Evolutionary conservation across 2,329 filamentous ascomycete species (phyloP), one percentile per base, ranked within the genome.

Genomic region (Penicillium psychrosexuale): DNA sequence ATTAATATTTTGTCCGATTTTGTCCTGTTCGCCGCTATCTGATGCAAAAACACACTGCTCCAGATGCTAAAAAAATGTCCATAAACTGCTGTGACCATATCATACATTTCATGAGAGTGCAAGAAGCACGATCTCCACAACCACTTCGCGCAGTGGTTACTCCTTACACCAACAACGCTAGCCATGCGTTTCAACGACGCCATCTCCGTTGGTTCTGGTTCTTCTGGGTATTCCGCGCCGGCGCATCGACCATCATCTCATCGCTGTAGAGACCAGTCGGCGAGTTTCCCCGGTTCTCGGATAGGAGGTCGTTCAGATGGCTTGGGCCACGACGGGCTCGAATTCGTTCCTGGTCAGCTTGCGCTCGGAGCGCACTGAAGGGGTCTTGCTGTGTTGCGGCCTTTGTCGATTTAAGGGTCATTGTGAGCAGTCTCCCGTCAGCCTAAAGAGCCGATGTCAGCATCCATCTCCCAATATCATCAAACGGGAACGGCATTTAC

Each of bases 381-480:
- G 56, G 51, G 28, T 57, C 53, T n/a, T 42, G 62, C 55, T 37
- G 61, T 46, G 40, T 51, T 39, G 30, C 28, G 54, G 52, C 31
- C 5, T 60, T 61, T 15, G 56, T 24, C n/a, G 65, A 60, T 46
- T 82, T 82, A 60, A 84, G 70, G 57, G 80, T 82, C 50, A 87
- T 78, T 55, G 83, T 80, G 36, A 87, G 73, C 3, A 83, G 66
- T 53, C 82, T 77, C 31, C 84, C 84, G 64, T 87, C 84, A 28
- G 84, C 84, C 81, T 79, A 39, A 33, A 62, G 61, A 56, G 8
- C 9, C 13, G 3, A 11, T 53, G 51, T 69, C 57, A 69, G 66
- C 53, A 56, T 40, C 7, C 2, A 17, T 13, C 15, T 39, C 3
- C 6, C 12, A 6, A 13, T 12, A 11, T 28, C 5, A 19, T 6